These are phyloP conservation scores for Coleophoma crateriformis DNA, from an alignment of 2,329 filamentous ascomycete species.

Conservation along the genomic window DNA sequence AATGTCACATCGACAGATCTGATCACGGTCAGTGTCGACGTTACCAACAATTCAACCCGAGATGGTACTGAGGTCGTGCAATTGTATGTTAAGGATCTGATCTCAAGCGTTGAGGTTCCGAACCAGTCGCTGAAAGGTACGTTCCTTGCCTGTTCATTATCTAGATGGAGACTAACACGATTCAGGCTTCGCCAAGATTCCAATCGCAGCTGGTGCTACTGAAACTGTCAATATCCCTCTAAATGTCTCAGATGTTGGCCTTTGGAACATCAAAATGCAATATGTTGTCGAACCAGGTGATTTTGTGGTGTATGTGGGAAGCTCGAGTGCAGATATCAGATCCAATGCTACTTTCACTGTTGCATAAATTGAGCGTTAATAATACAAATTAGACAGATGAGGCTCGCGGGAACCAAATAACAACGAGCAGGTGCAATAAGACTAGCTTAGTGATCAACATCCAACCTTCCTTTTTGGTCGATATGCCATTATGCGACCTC, in stretches of 20 bases:
- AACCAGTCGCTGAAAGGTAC: conserved; percentile 57
- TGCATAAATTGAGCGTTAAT: neutral
- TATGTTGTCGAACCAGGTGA: conserved; percentile 71
- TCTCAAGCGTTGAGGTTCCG: conserved; percentile 57
- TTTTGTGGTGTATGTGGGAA: conserved; percentile 59
- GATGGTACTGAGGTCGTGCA: conserved; percentile 50
- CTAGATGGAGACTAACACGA: neutral
- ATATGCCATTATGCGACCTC: no score
- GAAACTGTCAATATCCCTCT: conserved; percentile 50
- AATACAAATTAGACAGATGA: neutral
- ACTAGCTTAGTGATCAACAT: no score
- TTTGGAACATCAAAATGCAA: conserved; percentile 66
- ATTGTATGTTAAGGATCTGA: conserved; percentile 46
- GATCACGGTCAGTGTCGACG: conserved; percentile 44
- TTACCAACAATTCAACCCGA: conserved; percentile 54
- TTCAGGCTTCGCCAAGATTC: conserved; percentile 59
- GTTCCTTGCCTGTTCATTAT: neutral
- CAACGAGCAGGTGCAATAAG: no score
- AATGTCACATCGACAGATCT: conserved; percentile 35
- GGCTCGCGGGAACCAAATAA: no score
- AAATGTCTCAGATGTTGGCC: conserved; percentile 61
- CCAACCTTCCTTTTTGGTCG: no score
- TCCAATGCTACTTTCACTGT: conserved; percentile 52
- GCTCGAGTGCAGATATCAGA: conserved; percentile 49
- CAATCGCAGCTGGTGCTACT: conserved; percentile 47